Percentiles rank a stretch among this genome's conserved stretches.
Evolutionary conservation across 2,329 filamentous ascomycete genomes (phyloP).

Genomic region (Fusarium transvaalense): DNA sequence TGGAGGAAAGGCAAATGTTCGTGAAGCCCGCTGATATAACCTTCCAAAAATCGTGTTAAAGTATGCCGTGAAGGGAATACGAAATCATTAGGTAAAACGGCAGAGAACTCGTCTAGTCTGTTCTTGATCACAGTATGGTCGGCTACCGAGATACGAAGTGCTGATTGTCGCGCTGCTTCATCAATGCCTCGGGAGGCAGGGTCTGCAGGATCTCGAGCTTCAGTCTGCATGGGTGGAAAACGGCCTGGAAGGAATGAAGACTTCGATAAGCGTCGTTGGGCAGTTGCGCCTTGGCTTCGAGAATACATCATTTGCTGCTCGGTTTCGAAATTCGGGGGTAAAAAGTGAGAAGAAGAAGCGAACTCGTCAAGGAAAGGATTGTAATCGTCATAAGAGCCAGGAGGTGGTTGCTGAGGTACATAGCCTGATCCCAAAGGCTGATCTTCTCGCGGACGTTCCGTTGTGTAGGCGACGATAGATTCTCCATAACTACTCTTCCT

Average conservation of each 20-base stretch:
- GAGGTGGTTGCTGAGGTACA: slow-evolving; percentile 47
- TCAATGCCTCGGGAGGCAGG: slow-evolving; percentile 45
- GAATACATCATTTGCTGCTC: slow-evolving; percentile 68
- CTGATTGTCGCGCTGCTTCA: slow-evolving; percentile 51
- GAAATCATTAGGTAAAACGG: slow-evolving; percentile 71
- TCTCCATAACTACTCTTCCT: slow-evolving; percentile 64
- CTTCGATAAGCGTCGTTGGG: slow-evolving; percentile 60
- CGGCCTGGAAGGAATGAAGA: slow-evolving; percentile 66
- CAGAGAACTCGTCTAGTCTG: slow-evolving; percentile 71
- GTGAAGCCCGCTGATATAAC: slow-evolving; percentile 76
- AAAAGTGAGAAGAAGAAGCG: slow-evolving; percentile 65
- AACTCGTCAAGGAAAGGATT: slow-evolving; percentile 72
- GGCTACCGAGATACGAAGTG: slow-evolving; percentile 64
- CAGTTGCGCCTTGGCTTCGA: slow-evolving; percentile 56
- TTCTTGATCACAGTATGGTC: slow-evolving; percentile 69
- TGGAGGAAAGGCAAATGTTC: slow-evolving; percentile 72
- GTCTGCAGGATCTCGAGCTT: slow-evolving; percentile 59
- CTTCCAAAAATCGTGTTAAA: slow-evolving; percentile 75
- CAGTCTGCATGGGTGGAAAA: slow-evolving; percentile 66
- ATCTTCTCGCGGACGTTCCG: slow-evolving; percentile 63
- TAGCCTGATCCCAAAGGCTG: slow-evolving; percentile 57
- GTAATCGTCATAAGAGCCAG: slow-evolving; percentile 66
- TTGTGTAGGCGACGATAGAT: slow-evolving; percentile 57
- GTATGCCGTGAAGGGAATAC: slow-evolving; percentile 77
- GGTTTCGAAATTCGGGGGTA: slow-evolving; percentile 66